Conservation (phyloP, 495 filamentous ascomycete genomes). For the Penicillium manginii region DNA sequence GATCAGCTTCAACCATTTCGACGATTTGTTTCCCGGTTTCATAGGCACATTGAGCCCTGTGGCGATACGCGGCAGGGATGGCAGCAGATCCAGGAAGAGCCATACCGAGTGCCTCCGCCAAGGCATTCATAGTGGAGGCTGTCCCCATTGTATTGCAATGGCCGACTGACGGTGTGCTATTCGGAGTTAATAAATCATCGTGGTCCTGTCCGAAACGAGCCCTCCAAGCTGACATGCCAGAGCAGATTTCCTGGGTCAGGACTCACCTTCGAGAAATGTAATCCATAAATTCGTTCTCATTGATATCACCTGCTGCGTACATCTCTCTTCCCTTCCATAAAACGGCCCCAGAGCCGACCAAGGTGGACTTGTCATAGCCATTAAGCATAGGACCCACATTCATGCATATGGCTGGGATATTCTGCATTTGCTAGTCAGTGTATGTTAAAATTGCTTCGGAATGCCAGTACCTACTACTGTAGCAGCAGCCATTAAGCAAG, state of each 20-base stretch:
- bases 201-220: neutral
- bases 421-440: conserved; percentile 26
- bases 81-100: conserved; percentile 58
- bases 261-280: conserved; percentile 52
- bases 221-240: neutral
- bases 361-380: conserved; percentile 47
- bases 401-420: conserved; percentile 58
- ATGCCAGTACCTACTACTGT: conserved; percentile 47
- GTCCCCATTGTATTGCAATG: conserved; percentile 64
- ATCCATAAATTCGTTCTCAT: conserved; percentile 51
- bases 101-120: conserved; percentile 60
- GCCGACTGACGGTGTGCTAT: conserved; percentile 53
- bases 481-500: conserved; percentile 59
- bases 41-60: conserved; percentile 57
- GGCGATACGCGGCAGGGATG: conserved; percentile 57
- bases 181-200: conserved; percentile 13
- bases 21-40: conserved; percentile 57
- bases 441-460: neutral
- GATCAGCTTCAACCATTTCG: conserved; percentile 56
- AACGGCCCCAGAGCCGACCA: conserved; percentile 52
- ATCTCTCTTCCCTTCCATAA: conserved; percentile 58
- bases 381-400: conserved; percentile 62
- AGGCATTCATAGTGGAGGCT: conserved; percentile 61
- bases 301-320: conserved; percentile 55
- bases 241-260: neutral